phyloP scores from a whole-genome alignment of 208 protist species.

The Crithidia sp. region DNA sequence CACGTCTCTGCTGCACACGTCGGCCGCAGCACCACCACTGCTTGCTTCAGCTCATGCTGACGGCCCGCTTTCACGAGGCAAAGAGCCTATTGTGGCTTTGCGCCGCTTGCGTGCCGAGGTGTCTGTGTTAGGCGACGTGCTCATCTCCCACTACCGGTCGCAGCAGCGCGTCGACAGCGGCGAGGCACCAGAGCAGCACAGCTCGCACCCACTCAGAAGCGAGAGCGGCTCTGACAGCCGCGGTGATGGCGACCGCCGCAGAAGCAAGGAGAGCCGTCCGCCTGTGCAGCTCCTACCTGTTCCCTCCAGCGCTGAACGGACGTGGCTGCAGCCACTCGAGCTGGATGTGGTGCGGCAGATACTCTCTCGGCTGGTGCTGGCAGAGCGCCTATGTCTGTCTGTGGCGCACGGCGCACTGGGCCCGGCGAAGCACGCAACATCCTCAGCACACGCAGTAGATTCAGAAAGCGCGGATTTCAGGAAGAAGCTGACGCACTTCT shows the following conservation, averaged over 20 bases:
- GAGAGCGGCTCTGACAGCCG: background rate
- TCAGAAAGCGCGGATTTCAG: too few relatives aligned
- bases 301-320: constrained; percentile 17
- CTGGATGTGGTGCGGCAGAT: constrained; percentile 7
- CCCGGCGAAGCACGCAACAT: too few relatives aligned
- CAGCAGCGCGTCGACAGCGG: background rate
- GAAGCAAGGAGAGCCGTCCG: constrained; percentile 1
- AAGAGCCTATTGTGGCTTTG: background rate
- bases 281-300: constrained; percentile 14
- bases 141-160: constrained; percentile 4
- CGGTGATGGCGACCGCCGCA: background rate
- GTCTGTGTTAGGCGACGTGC: constrained; percentile 5
- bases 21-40: background rate
- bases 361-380: background rate
- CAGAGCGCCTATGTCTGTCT: background rate
- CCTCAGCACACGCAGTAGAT: too few relatives aligned
- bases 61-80: background rate
- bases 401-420: background rate
- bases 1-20: background rate
- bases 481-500: background rate
- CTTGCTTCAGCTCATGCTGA: background rate
- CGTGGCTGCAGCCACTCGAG: constrained; percentile 22
- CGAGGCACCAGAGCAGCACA: too few relatives aligned
- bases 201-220: background rate
- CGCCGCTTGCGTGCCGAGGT: constrained; percentile 10